Base-by-base conservation (phyloP, 768 basidiomycete genomes). In the Gyrodon lividus region DNA sequence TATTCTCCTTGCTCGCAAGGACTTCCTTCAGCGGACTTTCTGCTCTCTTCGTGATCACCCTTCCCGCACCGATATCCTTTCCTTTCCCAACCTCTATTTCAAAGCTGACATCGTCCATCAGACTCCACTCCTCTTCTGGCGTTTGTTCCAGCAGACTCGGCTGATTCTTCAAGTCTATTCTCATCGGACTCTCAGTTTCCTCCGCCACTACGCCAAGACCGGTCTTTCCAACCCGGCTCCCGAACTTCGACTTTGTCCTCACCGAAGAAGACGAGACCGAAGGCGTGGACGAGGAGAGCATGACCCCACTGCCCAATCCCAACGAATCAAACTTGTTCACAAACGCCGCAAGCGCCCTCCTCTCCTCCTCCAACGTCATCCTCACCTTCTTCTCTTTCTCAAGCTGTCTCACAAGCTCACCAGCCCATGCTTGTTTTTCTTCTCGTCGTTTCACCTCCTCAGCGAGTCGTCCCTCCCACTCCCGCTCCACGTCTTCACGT, bases 321-420 rank as follows among this genome's bases (percentile, higher is more conserved):
- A 89, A 68, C 10, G 88, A 77, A 68, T 93, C 91, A 60, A 92
- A 90, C 65, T 87, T 89, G 66, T 75, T 77, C 40, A 93, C 91
- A 59, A 93, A 93, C 6, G 88, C 79, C 4, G 87, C 81, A 35
- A 93, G 74, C 8, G 88, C 90, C 20, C 82, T 75, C 33, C 89
- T 79, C 69, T 92, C 89, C 39, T 85, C 85, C 64, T 92, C 89
- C 45, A 92, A 68, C 57, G 83, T 84, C 30, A 71, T 64, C 44
- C 87, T 73, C 43, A 82, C 79, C 75, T 80, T 84, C 68, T 83
- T 86, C 74, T 92, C 90, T 65, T 83, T 87, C 59, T 92, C 90
- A 31, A 92, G 71, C 59, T 87, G 82, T 55, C 76, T 82, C 35
- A 87, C 85, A 12, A 92, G 69, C 66, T 92, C 89, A 13, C 76